phyloP scores from a whole-genome alignment of 768 basidiomycete genomes.

The Trametes coccinea region DNA sequence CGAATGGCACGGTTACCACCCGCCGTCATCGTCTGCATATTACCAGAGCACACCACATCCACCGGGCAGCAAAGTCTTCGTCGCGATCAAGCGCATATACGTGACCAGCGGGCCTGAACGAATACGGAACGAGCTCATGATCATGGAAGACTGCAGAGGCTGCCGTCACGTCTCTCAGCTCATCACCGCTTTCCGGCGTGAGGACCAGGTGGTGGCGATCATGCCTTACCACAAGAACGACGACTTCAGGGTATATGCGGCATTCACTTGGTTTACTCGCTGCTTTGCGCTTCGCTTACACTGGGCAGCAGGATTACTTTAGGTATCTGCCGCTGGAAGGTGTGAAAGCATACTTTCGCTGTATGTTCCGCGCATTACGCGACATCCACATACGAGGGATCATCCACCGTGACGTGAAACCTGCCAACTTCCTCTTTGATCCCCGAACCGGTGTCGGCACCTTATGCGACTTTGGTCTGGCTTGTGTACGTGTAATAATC shows the following conservation, averaged over 20 bases:
- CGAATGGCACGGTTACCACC: conserved; percentile 71
- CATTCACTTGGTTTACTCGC: conserved; percentile 35
- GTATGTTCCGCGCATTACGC: conserved; percentile 85
- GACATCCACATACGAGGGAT: conserved; percentile 86
- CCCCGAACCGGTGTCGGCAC: conserved; percentile 80
- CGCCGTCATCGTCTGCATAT: conserved; percentile 60
- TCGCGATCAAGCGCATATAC: conserved; percentile 96
- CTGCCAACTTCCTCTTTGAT: conserved; percentile 96
- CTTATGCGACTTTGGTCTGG: conserved; percentile 93
- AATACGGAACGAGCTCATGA: conserved; percentile 89
- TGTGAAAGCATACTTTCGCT: conserved; percentile 85
- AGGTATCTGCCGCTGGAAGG: conserved; percentile 68
- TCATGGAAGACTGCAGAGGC: conserved; percentile 83
- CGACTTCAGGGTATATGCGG: conserved; percentile 80
- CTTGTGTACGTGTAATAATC: conserved; percentile 62
- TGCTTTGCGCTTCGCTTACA: conserved; percentile 26
- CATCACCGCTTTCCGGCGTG: conserved; percentile 88
- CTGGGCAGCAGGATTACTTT: conserved; percentile 67
- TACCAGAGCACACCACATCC: conserved; percentile 54
- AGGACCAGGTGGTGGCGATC: conserved; percentile 90
- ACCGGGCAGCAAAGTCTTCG: conserved; percentile 60
- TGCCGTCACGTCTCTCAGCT: conserved; percentile 89
- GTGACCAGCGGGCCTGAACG: conserved; percentile 93
- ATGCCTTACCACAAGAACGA: conserved; percentile 93
- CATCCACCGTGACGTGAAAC: conserved; percentile 97